Percentiles rank a stretch among this genome's conserved stretches.
Evolutionary conservation across 208 protist genomes (phyloP).

Genomic region (Phytomonas francai): DNA sequence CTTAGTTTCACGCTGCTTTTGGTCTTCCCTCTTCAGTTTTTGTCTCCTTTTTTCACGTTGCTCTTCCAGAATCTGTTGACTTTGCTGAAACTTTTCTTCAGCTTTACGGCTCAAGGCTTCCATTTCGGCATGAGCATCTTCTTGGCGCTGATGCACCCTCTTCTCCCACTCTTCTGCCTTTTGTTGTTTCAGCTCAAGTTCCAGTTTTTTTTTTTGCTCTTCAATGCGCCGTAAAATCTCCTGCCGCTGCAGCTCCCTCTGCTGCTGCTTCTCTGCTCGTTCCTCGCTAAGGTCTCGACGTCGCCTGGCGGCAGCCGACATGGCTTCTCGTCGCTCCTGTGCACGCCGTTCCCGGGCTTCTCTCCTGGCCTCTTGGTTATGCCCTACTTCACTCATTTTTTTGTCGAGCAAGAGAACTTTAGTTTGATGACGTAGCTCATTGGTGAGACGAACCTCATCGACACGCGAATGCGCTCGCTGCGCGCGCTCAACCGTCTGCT

Average conservation of each 20-base stretch:
- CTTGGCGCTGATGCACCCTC: slow-evolving; percentile 49
- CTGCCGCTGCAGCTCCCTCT: slow-evolving; percentile 52
- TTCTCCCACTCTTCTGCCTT: slow-evolving; percentile 61
- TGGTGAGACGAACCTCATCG: slow-evolving; percentile 72
- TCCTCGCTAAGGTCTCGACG: slow-evolving; percentile 66
- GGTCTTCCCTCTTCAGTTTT: slow-evolving; percentile 57
- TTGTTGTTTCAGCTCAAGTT: slow-evolving; percentile 42
- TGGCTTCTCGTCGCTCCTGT: slow-evolving; percentile 67
- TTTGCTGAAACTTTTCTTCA: slow-evolving; percentile 58
- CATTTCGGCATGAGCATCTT: slow-evolving; percentile 25
- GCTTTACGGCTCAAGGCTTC: slow-evolving; percentile 34
- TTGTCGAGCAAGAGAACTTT: slow-evolving; percentile 57
- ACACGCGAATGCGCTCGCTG: slow-evolving; percentile 50
- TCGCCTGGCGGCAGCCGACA: slow-evolving; percentile 62
- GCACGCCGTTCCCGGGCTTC: slow-evolving; percentile 52
- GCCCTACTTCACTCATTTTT: slow-evolving; percentile 74
- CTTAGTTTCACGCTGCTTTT: slow-evolving; percentile 34
- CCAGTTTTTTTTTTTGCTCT: slow-evolving; percentile 49
- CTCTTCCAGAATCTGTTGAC: slow-evolving; percentile 58
- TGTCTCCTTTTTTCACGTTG: slow-evolving; percentile 58
- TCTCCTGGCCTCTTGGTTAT: slow-evolving; percentile 65
- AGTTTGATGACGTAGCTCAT: slow-evolving; percentile 62
- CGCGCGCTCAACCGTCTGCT: slow-evolving; percentile 57
- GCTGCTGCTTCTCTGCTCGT: slow-evolving; percentile 52
- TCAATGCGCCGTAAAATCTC: slow-evolving; percentile 42